Evolutionary conservation across 2,329 filamentous ascomycete genomes (phyloP).

Genomic region (Penicillium sp.): DNA sequence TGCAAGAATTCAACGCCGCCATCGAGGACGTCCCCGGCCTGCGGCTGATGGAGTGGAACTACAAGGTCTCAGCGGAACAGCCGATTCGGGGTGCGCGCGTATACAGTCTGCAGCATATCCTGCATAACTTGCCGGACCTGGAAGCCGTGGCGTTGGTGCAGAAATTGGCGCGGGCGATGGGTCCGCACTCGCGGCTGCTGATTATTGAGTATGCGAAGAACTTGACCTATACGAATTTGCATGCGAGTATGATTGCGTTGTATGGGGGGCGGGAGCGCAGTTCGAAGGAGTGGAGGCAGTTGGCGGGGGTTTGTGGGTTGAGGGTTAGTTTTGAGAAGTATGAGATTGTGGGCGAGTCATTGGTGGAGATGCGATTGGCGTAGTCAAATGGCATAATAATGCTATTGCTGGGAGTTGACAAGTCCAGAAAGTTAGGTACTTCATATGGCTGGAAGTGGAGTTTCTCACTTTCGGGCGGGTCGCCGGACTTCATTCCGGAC

Average conservation of each 20-base stretch:
- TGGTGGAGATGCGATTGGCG: constrained; percentile 39
- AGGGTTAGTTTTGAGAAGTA: constrained; percentile 41
- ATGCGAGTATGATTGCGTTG: constrained; percentile 42
- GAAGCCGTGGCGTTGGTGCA: constrained; percentile 39
- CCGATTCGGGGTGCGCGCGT: constrained; percentile 36
- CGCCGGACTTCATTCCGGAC: background rate
- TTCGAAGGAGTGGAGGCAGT: constrained; percentile 37
- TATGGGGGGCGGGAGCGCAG: constrained; percentile 39
- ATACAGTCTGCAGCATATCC: constrained; percentile 40
- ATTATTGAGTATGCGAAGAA: constrained; percentile 44
- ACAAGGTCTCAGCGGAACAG: constrained; percentile 36
- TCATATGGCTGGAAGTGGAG: background rate
- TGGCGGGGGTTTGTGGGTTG: constrained; percentile 37
- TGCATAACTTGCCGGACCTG: constrained; percentile 42
- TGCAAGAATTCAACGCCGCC: constrained; percentile 42
- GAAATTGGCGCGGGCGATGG: constrained; percentile 41
- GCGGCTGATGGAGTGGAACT: constrained; percentile 39
- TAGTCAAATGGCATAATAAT: background rate
- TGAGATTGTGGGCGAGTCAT: constrained; percentile 34
- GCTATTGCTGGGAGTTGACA: background rate
- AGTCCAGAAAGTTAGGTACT: background rate
- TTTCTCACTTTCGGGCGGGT: background rate
- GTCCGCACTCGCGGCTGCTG: constrained; percentile 34
- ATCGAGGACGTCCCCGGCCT: constrained; percentile 31
- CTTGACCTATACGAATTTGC: constrained; percentile 36